A percentile compares a stretch with the other conserved stretches of the same genome.
These are phyloP conservation scores for Adiantum capillusveneris DNA, from an alignment of 75 land plant species.

Conservation along the genomic window DNA sequence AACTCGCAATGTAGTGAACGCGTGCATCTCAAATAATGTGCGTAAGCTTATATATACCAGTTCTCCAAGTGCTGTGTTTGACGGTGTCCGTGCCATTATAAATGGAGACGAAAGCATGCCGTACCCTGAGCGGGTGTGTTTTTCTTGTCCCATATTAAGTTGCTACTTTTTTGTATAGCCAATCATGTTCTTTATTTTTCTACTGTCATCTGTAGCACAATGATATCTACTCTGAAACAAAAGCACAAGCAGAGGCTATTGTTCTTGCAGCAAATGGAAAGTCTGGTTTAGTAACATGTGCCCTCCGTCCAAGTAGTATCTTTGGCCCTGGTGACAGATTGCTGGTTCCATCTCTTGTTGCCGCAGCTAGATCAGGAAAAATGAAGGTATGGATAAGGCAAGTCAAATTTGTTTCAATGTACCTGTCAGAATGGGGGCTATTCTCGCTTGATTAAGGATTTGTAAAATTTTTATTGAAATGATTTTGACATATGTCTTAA, in stretches of 20 bases:
- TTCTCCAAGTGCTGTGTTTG: constrained; percentile 93
- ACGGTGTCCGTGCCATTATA: constrained; percentile 64
- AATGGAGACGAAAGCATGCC: constrained; percentile 81
- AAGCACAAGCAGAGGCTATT: constrained; percentile 89
- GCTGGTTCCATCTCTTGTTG: constrained; percentile 69
- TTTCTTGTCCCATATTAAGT: not conserved
- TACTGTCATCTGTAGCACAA: constrained; percentile 47
- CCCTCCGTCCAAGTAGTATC: constrained; percentile 84
- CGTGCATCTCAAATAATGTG: constrained; percentile 70
- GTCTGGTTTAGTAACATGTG: constrained; percentile 78
- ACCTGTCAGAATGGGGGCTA: too few species aligned
- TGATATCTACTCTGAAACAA: constrained; percentile 85
- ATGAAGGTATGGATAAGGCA: constrained; percentile 43
- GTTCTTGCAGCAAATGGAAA: constrained; percentile 74
- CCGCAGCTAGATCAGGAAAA: constrained; percentile 84
- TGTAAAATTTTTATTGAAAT: too few species aligned
- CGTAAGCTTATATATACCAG: constrained; percentile 86
- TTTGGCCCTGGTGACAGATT: constrained; percentile 94
- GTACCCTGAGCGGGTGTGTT: constrained; percentile 66
- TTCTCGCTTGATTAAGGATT: too few species aligned
- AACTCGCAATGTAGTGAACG: constrained; percentile 83
- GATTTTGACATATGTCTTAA: too few species aligned
- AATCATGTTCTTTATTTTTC: not conserved
- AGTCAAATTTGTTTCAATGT: too few species aligned
- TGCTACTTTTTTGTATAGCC: not conserved